Percentiles rank a stretch among this genome's conserved stretches.
Evolutionary conservation across 1,284 basidiomycete genomes (phyloP).

Genomic region (Boletus albobrunnescens): DNA sequence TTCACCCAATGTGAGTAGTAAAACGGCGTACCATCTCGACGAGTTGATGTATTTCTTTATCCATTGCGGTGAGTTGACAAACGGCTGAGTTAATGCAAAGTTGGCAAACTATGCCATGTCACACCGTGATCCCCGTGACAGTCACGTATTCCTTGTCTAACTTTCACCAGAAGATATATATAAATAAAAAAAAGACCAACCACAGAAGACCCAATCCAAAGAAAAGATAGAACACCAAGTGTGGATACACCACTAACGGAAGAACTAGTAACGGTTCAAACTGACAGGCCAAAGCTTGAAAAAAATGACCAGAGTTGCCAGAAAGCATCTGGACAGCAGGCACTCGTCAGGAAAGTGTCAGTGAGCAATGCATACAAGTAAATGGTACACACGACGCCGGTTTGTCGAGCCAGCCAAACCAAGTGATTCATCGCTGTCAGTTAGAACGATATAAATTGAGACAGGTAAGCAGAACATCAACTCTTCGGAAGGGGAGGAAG

Average conservation of each 20-base stretch:
- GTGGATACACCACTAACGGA: neutral
- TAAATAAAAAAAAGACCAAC: slow-evolving; percentile 20
- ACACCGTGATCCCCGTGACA: slow-evolving; percentile 26
- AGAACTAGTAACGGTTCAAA: slow-evolving; percentile 5
- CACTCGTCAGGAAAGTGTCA: slow-evolving; percentile 10
- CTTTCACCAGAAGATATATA: slow-evolving; percentile 4
- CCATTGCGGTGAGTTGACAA: slow-evolving; percentile 30
- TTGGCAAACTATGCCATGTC: slow-evolving; percentile 20
- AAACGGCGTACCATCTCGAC: slow-evolving; percentile 51
- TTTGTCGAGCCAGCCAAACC: slow-evolving; percentile 29
- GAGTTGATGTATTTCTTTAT: slow-evolving; percentile 45
- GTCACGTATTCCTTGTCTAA: slow-evolving; percentile 2
- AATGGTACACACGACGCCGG: slow-evolving; percentile 26
- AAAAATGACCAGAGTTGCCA: slow-evolving; percentile 9
- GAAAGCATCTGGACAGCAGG: slow-evolving; percentile 5
- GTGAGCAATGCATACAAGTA: slow-evolving; percentile 25
- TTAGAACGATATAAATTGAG: slow-evolving; percentile 4
- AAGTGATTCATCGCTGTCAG: slow-evolving; percentile 8
- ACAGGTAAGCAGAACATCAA: slow-evolving; percentile 11
- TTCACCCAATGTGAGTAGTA: neutral
- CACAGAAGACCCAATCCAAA: slow-evolving; percentile 14
- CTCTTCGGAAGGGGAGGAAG: slow-evolving; percentile 31
- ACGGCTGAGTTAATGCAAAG: too few species aligned
- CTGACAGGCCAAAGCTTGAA: slow-evolving; percentile 9
- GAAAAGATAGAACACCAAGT: slow-evolving; percentile 1